These are phyloP conservation scores for Chrysopogon serrulatus DNA, from an alignment of 176 grass and related monocot species.

Conservation along the genomic window DNA sequence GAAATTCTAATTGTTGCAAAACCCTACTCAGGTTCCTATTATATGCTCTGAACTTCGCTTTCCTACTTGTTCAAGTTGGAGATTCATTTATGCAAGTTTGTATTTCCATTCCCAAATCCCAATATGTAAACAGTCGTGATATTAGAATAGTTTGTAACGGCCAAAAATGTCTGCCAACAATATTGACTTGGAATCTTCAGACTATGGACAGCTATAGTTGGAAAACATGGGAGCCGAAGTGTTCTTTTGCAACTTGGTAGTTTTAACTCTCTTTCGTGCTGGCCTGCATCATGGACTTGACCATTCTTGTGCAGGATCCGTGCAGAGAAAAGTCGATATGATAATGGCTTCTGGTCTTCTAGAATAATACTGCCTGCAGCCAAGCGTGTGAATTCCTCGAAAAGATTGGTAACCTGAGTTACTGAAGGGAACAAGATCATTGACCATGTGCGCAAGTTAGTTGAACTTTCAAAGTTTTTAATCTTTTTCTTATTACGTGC, in stretches of 20 bases:
- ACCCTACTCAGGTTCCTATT: background rate
- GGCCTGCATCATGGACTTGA: constrained; percentile 9
- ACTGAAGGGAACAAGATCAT: background rate
- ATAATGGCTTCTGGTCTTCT: background rate
- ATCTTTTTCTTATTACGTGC: background rate
- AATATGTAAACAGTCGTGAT: background rate
- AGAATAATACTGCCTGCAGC: background rate
- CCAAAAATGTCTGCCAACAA: constrained; percentile 20
- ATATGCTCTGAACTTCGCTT: background rate
- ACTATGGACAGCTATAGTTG: background rate
- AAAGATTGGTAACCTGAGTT: background rate
- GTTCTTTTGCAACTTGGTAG: background rate
- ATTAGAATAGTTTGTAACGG: constrained; percentile 18
- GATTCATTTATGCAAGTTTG: background rate
- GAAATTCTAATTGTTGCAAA: background rate
- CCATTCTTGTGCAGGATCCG: constrained; percentile 15
- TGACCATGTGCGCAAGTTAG: background rate
- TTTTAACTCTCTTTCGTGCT: constrained; percentile 29
- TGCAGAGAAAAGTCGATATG: background rate
- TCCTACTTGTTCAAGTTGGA: background rate
- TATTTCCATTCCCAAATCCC: background rate
- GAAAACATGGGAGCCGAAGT: background rate
- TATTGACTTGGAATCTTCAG: constrained; percentile 6
- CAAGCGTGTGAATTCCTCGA: background rate
- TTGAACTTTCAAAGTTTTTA: background rate